Conservation (phyloP, 2,329 filamentous ascomycete species). For the Ceratocystis ficicola region DNA sequence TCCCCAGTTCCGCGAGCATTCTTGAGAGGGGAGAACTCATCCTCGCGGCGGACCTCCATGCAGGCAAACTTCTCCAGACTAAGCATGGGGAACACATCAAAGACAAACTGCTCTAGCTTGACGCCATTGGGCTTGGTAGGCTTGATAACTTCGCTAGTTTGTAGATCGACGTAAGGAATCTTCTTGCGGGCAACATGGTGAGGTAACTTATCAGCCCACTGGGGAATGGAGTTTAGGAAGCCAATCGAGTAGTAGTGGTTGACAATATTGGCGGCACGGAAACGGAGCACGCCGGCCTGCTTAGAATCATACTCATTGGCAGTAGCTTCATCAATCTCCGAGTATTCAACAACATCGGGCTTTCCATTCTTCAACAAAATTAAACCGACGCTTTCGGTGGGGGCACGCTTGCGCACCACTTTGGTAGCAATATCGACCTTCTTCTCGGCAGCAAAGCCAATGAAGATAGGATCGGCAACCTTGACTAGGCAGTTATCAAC, state of each 20-base stretch:
- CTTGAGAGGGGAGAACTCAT: slow-evolving; percentile 97
- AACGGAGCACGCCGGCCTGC: slow-evolving; percentile 73
- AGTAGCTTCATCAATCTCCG: slow-evolving; percentile 82
- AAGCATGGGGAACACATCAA: slow-evolving; percentile 91
- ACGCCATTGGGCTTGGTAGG: slow-evolving; percentile 93
- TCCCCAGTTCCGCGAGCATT: slow-evolving; percentile 74
- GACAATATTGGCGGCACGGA: slow-evolving; percentile 97
- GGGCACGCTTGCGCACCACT: slow-evolving; percentile 96
- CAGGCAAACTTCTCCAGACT: slow-evolving; percentile 76
- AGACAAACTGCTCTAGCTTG: slow-evolving; percentile 78
- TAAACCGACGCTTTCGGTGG: slow-evolving; percentile 87
- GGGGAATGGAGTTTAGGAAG: slow-evolving; percentile 82
- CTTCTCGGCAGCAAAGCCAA: slow-evolving; percentile 81
- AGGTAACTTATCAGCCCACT: slow-evolving; percentile 73
- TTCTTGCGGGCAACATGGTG: slow-evolving; percentile 98
- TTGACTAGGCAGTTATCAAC: slow-evolving; percentile 99
- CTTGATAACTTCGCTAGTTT: slow-evolving; percentile 70
- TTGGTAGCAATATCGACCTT: slow-evolving; percentile 94
- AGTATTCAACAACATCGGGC: slow-evolving; percentile 97
- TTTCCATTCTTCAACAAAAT: slow-evolving; percentile 92
- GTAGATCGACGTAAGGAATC: slow-evolving; percentile 73
- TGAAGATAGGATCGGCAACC: slow-evolving; percentile 92
- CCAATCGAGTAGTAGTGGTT: slow-evolving; percentile 98
- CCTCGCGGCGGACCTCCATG: slow-evolving; percentile 90
- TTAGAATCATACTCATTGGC: slow-evolving; percentile 78